These are phyloP conservation scores for Phytophthora idaei DNA, from an alignment of 352 stramenopile species.

Conservation along the genomic window DNA sequence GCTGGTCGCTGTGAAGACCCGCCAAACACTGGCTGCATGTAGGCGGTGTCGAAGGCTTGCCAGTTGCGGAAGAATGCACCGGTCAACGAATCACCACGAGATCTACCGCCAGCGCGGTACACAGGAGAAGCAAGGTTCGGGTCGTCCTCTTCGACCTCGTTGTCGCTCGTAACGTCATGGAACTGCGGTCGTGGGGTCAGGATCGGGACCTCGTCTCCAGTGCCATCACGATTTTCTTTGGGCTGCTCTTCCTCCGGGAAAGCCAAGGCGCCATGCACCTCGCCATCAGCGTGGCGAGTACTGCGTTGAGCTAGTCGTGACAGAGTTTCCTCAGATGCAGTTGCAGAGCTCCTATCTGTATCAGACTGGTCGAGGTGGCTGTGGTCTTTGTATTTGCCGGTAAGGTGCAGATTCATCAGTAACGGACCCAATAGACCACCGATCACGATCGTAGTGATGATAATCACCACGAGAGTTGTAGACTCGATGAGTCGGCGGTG, in stretches of 20 bases:
- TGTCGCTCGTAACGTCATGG: conserved; percentile 57
- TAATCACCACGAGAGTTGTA: conserved; percentile 87
- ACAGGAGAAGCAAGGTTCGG: conserved; percentile 24
- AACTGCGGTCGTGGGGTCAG: conserved; percentile 77
- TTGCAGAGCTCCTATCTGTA: conserved; percentile 45
- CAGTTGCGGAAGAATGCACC: conserved; percentile 77
- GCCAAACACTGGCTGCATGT: conserved; percentile 86
- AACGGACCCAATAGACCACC: conserved; percentile 78
- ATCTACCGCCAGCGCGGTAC: conserved; percentile 22
- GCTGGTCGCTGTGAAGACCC: conserved; percentile 46
- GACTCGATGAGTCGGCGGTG: conserved; percentile 86
- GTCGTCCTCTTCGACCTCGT: conserved; percentile 37
- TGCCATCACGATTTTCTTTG: conserved; percentile 32
- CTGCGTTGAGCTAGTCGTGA: conserved; percentile 43
- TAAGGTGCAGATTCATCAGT: conserved; percentile 54
- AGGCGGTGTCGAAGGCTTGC: conserved; percentile 78
- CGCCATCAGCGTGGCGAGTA: conserved; percentile 53
- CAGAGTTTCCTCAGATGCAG: conserved; percentile 34
- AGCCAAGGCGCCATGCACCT: conserved; percentile 35
- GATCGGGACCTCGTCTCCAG: conserved; percentile 42
- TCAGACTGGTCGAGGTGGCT: conserved; percentile 43
- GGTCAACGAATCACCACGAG: conserved; percentile 54
- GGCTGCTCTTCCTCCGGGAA: conserved; percentile 40
- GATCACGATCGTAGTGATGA: conserved; percentile 87
- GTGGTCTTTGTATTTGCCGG: conserved; percentile 45